Evolutionary conservation across 1,284 basidiomycete genomes (phyloP).

Genomic region (Papiliotrema terrestris): DNA sequence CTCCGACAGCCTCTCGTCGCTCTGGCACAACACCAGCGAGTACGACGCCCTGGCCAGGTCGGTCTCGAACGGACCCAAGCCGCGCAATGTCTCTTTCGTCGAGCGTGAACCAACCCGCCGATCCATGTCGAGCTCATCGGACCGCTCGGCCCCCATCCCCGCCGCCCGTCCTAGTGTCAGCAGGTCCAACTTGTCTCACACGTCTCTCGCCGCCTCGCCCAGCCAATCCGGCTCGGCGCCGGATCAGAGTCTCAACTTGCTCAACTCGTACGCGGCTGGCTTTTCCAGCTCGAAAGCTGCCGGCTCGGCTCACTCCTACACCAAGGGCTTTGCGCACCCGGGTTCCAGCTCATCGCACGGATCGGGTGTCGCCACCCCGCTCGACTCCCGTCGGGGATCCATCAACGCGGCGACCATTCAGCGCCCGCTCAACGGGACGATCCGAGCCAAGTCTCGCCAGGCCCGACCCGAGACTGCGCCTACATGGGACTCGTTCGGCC

Average conservation of each 20-base stretch:
- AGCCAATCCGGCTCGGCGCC: slow-evolving; percentile 30
- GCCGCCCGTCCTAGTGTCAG: slow-evolving; percentile 15
- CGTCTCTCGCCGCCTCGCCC: slow-evolving; percentile 31
- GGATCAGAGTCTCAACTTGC: slow-evolving; percentile 30
- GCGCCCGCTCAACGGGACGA: slow-evolving; percentile 22
- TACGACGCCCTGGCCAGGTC: slow-evolving; percentile 10
- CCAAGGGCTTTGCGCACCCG: slow-evolving; percentile 23
- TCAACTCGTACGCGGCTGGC: slow-evolving; percentile 35
- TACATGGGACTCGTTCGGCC: slow-evolving; percentile 42
- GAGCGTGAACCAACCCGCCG: neutral
- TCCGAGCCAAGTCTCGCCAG: slow-evolving; percentile 25
- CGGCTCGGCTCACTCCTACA: slow-evolving; percentile 20
- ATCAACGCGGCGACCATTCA: slow-evolving; percentile 9
- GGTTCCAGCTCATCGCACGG: slow-evolving; percentile 9
- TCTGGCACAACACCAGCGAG: slow-evolving; percentile 9
- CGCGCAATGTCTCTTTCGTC: neutral
- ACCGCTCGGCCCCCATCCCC: slow-evolving; percentile 20
- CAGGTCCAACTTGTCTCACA: slow-evolving; percentile 35
- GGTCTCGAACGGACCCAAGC: slow-evolving; percentile 4
- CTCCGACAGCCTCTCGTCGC: slow-evolving; percentile 11
- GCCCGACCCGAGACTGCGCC: slow-evolving; percentile 5
- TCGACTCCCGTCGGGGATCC: slow-evolving; percentile 3
- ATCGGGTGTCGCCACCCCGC: neutral
- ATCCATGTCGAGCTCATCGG: slow-evolving; percentile 15
- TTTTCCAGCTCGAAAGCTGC: slow-evolving; percentile 32